These are phyloP conservation scores for Salvia splendens DNA, from an alignment of 257 asterid genomes.

Conservation along the genomic window DNA sequence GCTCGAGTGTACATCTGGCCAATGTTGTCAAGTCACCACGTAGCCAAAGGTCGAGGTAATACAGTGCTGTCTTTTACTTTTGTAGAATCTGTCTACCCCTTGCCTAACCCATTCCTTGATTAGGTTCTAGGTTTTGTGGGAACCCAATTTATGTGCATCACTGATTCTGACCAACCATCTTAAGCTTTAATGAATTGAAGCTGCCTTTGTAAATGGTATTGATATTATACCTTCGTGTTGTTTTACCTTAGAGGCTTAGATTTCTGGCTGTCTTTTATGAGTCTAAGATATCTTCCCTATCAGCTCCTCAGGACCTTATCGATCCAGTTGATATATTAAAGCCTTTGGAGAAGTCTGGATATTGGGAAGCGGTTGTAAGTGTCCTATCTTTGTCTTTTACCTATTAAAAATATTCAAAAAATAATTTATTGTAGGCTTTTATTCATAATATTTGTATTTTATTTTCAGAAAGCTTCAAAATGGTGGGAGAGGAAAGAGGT, in stretches of 20 bases:
- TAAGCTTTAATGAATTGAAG: slow-evolving; percentile 21
- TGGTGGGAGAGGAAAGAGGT: slow-evolving; percentile 99
- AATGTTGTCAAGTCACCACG: neutral
- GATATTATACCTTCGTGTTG: neutral
- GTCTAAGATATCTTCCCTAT: too few species aligned
- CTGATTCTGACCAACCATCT: slow-evolving; percentile 6
- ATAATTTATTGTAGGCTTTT: slow-evolving; percentile 22
- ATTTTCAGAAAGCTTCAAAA: slow-evolving; percentile 85
- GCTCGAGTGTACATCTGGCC: slow-evolving; percentile 45
- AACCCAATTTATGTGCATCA: too few species aligned
- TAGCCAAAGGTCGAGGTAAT: neutral
- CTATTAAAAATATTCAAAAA: slow-evolving; percentile 2
- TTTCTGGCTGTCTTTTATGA: too few species aligned
- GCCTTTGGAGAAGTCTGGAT: too few species aligned
- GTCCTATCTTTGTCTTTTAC: slow-evolving; percentile 25
- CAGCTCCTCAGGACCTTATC: too few species aligned
- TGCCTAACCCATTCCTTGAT: neutral
- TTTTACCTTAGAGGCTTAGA: neutral
- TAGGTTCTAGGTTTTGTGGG: neutral
- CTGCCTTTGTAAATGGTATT: slow-evolving; percentile 15
- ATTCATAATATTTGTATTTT: too few species aligned
- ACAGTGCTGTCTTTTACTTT: neutral
- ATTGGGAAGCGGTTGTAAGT: slow-evolving; percentile 99
- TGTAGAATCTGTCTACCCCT: neutral
- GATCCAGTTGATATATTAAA: too few species aligned